Base-by-base conservation (phyloP, 2,329 filamentous ascomycete genomes). In the Trichoderma breve region DNA sequence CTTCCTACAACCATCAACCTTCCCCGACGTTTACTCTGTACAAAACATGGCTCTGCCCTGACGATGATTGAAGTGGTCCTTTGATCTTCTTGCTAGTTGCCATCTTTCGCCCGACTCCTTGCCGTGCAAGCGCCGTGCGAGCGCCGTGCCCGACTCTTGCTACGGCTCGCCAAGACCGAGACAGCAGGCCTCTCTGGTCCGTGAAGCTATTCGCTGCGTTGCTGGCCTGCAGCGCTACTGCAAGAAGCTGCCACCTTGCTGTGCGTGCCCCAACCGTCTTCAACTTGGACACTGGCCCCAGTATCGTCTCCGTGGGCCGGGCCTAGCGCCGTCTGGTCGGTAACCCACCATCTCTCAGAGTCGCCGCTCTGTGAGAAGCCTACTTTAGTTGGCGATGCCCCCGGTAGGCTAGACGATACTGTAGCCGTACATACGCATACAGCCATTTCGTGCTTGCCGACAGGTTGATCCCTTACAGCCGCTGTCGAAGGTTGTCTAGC, bases 341-440 rank as follows among this genome's bases (percentile, higher is more conserved):
- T 58, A 60, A 58, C 32, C 70, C 61, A 36, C 62, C 53, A 28
- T 51, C n/a, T 57, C 47, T 47, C 43, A 32, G 51, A 57, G 32
- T 30, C 58, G 70, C 39, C 58, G 70, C 70, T 47, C 47, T 61
- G 28, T 21, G 57, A 60, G 67, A 53, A 65, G 47, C 67, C 64
- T 72, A 72, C 66, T 71, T 72, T 71, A 72, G 71, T 65, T 61
- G 60, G 61, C 66, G 65, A 51, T 70, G 66, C 26, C 71, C 70
- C 71, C 67, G 39, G 67, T 32, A 70, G 36, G 51, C 71, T 65
- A 55, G 71, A 71, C n/a, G 34, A 53, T 65, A 43, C 60, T 18
- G 26, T 68, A 62, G 67, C 55, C 39, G 12, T 28, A 24, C 70
- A 15, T 28, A 24, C 70, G 51, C 64, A 51, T 34, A 36, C 64